Evolutionary conservation across 2,329 filamentous ascomycete genomes (phyloP), one percentile per base, ranked within the genome.

Genomic region (Phyllosticta citribraziliensis): DNA sequence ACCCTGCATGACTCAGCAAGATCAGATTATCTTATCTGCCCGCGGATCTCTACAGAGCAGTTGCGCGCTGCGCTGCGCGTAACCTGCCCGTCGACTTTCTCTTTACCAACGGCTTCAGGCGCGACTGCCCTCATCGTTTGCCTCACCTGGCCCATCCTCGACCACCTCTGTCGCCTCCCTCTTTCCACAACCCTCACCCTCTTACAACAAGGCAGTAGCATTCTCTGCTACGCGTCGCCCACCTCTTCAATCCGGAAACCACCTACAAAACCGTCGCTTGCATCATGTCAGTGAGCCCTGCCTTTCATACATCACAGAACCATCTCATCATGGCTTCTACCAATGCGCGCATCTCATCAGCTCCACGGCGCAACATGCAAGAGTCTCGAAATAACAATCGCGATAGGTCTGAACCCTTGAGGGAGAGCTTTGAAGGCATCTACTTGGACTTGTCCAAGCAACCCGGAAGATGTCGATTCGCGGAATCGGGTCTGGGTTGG

Each of bases 351-450:
- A 47, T n/a, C 14, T 14, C 2, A 14, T n/a, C 12, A 47, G 17
- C 14, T n/a, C 12, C 40, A 47, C 14, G 40, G n/a, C 17, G 17
- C 17, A n/a, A 6, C 17, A 8, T n/a, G 14, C 6, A 47, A n/a
- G 40, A 47, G 17, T n/a, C 17, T 19, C 40, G 4, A 47, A 47
- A 47, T 47, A 47, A 47, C 40, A 17, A 47, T n/a, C 17, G 6
- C 5, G 14, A 50, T 10, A 61, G 59, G 59, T 57, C 59, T 54
- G 59, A 61, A 47, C 59, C 59, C 52, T 33, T 61, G 14, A 86
- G 83, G 83, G 94, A 99, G 84, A 94, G 88, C 72, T 99, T 99
- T 78, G 93, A 97, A 73, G 91, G 91, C 77, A 96, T 97, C 78
- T 92, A 94, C 77, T 85, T 99, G 69, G 93, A 99, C 74, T 84